Base-by-base conservation (phyloP, 495 filamentous ascomycete genomes). In the Aspergillus taichungensis region DNA sequence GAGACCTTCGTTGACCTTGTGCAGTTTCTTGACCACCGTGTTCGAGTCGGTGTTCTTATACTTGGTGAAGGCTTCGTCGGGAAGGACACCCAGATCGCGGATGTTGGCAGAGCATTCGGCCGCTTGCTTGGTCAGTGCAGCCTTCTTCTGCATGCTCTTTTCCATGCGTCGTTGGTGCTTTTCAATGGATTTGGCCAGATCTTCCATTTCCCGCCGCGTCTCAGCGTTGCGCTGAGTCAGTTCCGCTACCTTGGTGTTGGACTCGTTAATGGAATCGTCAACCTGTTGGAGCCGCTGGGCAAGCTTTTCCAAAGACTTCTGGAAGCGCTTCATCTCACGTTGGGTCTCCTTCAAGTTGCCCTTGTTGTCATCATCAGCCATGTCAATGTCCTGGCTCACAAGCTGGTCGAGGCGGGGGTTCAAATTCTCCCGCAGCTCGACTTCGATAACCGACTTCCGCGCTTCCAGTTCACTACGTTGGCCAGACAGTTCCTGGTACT, bases 51-150 rank as follows among this genome's bases (percentile, higher is more conserved):
- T 78, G 55, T 80, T 84, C 54, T 87, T 78, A 56, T 91, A 99
- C 55, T 89, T 92, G 39, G 84, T 85, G 56, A 95, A 94, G 3
- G 92, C 92, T 51, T 94, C 89, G 36, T 97, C 89, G 2, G 92
- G 94, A 10, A 99, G 74, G 24, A 92, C 88, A 53, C 92, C 92
- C 6, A 99, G 72, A 52, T 95, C 88, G 43, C 89, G 82, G 50
- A 99, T 96, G 44, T 91, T 92, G 51, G 84, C 80, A 34, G 79
- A 78, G 49, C 85, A 86, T 55, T 95, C 91, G 2, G 78, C 74
- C 6, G 82, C 83, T 56, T 87, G 82, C 52, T 84, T 77, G 18
- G 76, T 79, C 34, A 95, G 71, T 0, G 87, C 70, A 4, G 87
- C 83, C 55, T 85, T 86, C 67, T 88, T 91, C 43, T 86, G 81